phyloP scores from a whole-genome alignment of 208 protist genomes.

The Endotrypanum monterogeii region DNA sequence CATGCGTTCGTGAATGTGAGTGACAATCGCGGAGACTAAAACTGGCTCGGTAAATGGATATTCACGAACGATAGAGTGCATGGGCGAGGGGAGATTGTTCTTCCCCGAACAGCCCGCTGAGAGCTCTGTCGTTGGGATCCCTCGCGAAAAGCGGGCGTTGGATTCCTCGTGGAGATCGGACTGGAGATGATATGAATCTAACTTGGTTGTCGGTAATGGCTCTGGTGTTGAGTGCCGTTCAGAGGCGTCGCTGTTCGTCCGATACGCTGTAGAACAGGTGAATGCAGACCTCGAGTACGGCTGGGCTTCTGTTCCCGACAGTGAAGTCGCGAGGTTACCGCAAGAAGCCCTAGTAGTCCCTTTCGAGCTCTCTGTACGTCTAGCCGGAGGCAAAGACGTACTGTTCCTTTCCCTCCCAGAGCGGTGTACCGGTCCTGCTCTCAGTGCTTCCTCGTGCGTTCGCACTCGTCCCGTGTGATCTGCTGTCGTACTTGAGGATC shows the following conservation, averaged over 20 bases:
- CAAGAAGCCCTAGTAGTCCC: background rate
- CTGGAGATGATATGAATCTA: too few species aligned
- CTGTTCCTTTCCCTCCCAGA: background rate
- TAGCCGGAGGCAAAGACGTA: background rate
- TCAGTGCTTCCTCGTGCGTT: background rate
- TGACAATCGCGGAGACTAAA: background rate
- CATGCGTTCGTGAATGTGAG: conserved; percentile 4
- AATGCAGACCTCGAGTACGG: background rate
- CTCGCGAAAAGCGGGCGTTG: too few species aligned
- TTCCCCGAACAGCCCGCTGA: too few species aligned
- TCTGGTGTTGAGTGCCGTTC: too few species aligned
- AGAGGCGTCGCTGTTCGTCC: too few species aligned
- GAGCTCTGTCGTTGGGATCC: too few species aligned
- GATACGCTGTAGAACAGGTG: too few species aligned
- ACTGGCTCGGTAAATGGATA: conserved; percentile 19
- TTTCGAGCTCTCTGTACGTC: background rate
- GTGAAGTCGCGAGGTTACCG: background rate
- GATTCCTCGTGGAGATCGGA: too few species aligned
- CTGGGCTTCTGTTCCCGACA: background rate
- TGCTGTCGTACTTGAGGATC: background rate
- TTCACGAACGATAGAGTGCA: background rate
- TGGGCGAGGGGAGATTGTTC: too few species aligned
- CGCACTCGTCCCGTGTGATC: background rate
- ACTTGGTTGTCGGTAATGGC: too few species aligned
- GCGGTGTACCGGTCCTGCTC: background rate